Conservation (phyloP, 805 yeast species). For the Candida anglica region DNA sequence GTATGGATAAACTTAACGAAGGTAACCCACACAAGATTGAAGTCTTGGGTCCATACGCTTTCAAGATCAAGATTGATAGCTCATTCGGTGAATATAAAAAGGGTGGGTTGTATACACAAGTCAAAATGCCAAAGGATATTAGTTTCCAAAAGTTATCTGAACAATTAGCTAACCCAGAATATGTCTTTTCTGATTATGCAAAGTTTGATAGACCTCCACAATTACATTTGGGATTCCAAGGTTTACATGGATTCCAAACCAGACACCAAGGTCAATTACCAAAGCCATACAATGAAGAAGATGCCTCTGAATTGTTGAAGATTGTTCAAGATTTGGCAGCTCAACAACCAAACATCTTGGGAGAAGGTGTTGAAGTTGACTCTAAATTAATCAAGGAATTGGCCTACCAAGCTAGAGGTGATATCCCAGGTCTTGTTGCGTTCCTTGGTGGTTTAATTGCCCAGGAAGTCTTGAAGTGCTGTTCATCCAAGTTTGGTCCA, state of each 20-base stretch:
- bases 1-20: constrained; percentile 69
- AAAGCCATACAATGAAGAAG: constrained; percentile 68
- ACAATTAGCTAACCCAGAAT: constrained; percentile 78
- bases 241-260: constrained; percentile 68
- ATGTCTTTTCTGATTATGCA: constrained; percentile 80
- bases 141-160: constrained; percentile 59
- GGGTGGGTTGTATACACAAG: constrained; percentile 92
- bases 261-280: constrained; percentile 68
- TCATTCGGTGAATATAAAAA: constrained; percentile 60
- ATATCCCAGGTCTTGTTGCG: constrained; percentile 84
- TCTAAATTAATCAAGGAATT: constrained; percentile 66
- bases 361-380: constrained; percentile 52
- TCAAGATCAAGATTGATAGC: constrained; percentile 59
- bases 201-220: constrained; percentile 91
- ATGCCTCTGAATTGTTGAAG: constrained; percentile 63
- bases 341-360: constrained; percentile 55
- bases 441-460: constrained; percentile 93
- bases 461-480: constrained; percentile 93
- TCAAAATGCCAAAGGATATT: constrained; percentile 70
- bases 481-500: constrained; percentile 94
- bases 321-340: constrained; percentile 56
- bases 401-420: constrained; percentile 86
- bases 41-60: constrained; percentile 94
- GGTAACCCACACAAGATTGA: constrained; percentile 72
- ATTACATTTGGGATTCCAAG: constrained; percentile 89